Conservation (phyloP, 2,329 filamentous ascomycete genomes). For the Akanthomyces uredinophilus region DNA sequence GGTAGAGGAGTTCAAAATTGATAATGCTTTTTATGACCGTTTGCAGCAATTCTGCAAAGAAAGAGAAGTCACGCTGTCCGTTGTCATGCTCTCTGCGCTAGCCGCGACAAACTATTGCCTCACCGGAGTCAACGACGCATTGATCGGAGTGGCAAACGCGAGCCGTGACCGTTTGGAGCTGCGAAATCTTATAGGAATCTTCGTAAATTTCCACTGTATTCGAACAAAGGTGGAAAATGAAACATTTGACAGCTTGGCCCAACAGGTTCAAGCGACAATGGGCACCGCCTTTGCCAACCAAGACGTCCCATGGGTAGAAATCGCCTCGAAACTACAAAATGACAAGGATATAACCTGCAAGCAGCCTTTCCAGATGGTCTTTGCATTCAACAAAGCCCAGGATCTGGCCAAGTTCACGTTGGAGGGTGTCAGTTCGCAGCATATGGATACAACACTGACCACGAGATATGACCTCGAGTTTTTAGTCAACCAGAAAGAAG, state of each 20-base stretch:
- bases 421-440: conserved; percentile 14
- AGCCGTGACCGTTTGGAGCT: conserved; percentile 4
- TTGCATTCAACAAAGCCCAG: neutral
- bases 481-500: no score
- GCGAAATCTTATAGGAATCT: conserved; percentile 1
- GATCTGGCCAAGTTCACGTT: conserved; percentile 7
- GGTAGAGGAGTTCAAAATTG: neutral
- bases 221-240: conserved; percentile 14
- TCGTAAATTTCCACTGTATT: conserved; percentile 13
- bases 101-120: conserved; percentile 8
- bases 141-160: conserved; percentile 5
- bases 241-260: conserved; percentile 19
- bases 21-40: conserved; percentile 8
- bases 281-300: conserved; percentile 19
- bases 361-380: conserved; percentile 10
- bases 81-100: conserved; percentile 13
- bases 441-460: no score
- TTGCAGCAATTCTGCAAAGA: conserved; percentile 6
- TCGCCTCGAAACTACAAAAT: conserved; percentile 15
- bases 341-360: no score
- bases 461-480: no score
- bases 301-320: conserved; percentile 21
- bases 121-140: conserved; percentile 13
- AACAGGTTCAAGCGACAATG: conserved; percentile 16
- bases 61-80: conserved; percentile 1